Conservation (phyloP, 495 filamentous ascomycete genomes). For the Penicillium herquei region DNA sequence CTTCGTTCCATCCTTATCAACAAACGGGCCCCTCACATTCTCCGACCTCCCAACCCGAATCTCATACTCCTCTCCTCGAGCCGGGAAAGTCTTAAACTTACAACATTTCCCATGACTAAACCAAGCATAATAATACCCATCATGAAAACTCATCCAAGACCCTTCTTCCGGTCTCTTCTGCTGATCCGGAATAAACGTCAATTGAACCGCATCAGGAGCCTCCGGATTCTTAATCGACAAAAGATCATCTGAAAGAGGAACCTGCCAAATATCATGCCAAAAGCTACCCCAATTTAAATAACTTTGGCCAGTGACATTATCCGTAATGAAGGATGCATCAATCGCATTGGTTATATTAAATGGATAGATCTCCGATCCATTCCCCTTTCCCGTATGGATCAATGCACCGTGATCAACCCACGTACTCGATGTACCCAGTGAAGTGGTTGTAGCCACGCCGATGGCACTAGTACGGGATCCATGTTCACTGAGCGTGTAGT, state of each 20-base stretch:
- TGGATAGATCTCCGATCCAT: slow-evolving; percentile 46
- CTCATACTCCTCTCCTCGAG: slow-evolving; percentile 60
- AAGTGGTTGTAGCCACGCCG: slow-evolving; percentile 64
- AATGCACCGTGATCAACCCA: slow-evolving; percentile 57
- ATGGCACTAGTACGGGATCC: slow-evolving; percentile 66
- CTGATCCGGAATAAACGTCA: slow-evolving; percentile 28
- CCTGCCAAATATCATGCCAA: slow-evolving; percentile 71
- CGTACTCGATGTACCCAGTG: slow-evolving; percentile 53
- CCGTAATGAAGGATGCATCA: slow-evolving; percentile 60
- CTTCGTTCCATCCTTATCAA: slow-evolving; percentile 31
- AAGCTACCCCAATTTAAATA: slow-evolving; percentile 69
- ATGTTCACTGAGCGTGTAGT: slow-evolving; percentile 64
- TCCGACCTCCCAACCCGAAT: slow-evolving; percentile 44
- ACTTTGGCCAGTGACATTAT: slow-evolving; percentile 42
- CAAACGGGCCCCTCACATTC: slow-evolving; percentile 39
- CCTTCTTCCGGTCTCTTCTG: slow-evolving; percentile 58
- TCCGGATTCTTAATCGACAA: slow-evolving; percentile 33
- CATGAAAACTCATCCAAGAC: slow-evolving; percentile 55
- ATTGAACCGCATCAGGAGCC: slow-evolving; percentile 50
- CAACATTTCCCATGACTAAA: slow-evolving; percentile 71
- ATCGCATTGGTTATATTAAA: slow-evolving; percentile 67
- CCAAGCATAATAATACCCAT: slow-evolving; percentile 67
- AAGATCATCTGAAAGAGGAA: slow-evolving; percentile 50
- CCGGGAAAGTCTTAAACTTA: slow-evolving; percentile 49
- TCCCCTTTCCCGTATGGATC: slow-evolving; percentile 34